Conservation (phyloP, 768 basidiomycete species). For the Crepidotus variabilis region DNA sequence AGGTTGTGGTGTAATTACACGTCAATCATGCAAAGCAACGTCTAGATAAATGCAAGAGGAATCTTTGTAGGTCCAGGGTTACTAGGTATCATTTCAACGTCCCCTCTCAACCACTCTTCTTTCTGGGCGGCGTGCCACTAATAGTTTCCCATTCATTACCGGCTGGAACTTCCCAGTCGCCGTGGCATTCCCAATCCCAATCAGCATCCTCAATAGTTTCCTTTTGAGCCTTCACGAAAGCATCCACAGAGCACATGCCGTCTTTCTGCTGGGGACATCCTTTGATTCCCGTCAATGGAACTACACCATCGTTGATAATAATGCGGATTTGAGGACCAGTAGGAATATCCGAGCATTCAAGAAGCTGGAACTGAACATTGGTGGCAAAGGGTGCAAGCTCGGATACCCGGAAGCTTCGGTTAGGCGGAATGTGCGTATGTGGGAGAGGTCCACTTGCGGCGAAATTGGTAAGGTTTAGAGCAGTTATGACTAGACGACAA, state of each 20-base stretch:
- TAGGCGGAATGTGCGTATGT: slow-evolving; percentile 60
- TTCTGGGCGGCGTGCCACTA: slow-evolving; percentile 57
- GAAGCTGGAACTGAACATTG: slow-evolving; percentile 83
- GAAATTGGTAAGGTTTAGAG: slow-evolving; percentile 77
- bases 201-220: slow-evolving; percentile 62
- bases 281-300: slow-evolving; percentile 71
- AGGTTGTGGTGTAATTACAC: too few relatives aligned
- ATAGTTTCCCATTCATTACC: slow-evolving; percentile 72
- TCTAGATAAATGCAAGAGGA: background rate
- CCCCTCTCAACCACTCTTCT: background rate
- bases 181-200: slow-evolving; percentile 73
- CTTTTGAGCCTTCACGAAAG: slow-evolving; percentile 69
- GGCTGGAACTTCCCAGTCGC: slow-evolving; percentile 68
- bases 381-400: slow-evolving; percentile 86
- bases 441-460: slow-evolving; percentile 74
- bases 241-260: slow-evolving; percentile 73
- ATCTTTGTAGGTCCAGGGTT: background rate
- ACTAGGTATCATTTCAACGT: background rate
- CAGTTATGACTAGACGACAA: slow-evolving; percentile 63
- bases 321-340: slow-evolving; percentile 63
- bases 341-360: slow-evolving; percentile 51
- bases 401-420: slow-evolving; percentile 68
- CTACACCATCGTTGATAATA: slow-evolving; percentile 85
- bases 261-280: slow-evolving; percentile 71
- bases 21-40: background rate